Percentiles rank a stretch among this genome's conserved stretches.
These are phyloP conservation scores for Metschnikowia cerradonensis DNA, from an alignment of 805 yeast species.

Conservation along the genomic window DNA sequence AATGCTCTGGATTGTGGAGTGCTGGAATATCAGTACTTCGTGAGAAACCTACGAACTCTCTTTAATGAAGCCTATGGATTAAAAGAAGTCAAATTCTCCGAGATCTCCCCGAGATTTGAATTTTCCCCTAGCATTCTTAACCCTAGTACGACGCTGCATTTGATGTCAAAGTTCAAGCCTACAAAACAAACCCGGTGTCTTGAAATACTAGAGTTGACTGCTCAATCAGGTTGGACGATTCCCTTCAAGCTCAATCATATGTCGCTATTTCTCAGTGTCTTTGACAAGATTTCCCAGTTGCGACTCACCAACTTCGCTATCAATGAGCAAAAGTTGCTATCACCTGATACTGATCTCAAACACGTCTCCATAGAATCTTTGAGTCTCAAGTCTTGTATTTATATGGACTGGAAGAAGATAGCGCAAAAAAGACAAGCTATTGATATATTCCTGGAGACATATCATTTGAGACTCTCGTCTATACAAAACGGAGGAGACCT, in stretches of 20 bases:
- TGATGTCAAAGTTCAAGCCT: constrained; percentile 16
- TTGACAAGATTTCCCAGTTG: constrained; percentile 37
- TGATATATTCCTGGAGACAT: constrained; percentile 40
- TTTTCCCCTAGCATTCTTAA: constrained; percentile 24
- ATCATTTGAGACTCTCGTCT: constrained; percentile 32
- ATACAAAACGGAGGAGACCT: constrained; percentile 45
- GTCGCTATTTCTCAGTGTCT: constrained; percentile 42
- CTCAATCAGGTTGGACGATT: constrained; percentile 50
- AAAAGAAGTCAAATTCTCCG: constrained; percentile 34
- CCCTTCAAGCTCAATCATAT: constrained; percentile 45
- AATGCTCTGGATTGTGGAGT: constrained; percentile 20
- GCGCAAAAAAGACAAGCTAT: constrained; percentile 15
- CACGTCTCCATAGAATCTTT: constrained; percentile 10
- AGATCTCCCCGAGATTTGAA: constrained; percentile 49
- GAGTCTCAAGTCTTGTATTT: constrained; percentile 13
- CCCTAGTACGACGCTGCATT: constrained; percentile 6
- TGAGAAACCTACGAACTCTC: constrained; percentile 25
- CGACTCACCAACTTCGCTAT: constrained; percentile 45
- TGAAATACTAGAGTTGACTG: constrained; percentile 32
- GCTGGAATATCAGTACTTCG: constrained; percentile 24
- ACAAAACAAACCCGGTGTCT: constrained; percentile 22
- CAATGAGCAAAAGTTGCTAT: constrained; percentile 33
- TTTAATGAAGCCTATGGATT: constrained; percentile 47
- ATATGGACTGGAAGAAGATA: constrained; percentile 13
- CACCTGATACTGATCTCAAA: background rate